phyloP scores from a whole-genome alignment of 345 rosid genomes.

The Garcia nutans region DNA sequence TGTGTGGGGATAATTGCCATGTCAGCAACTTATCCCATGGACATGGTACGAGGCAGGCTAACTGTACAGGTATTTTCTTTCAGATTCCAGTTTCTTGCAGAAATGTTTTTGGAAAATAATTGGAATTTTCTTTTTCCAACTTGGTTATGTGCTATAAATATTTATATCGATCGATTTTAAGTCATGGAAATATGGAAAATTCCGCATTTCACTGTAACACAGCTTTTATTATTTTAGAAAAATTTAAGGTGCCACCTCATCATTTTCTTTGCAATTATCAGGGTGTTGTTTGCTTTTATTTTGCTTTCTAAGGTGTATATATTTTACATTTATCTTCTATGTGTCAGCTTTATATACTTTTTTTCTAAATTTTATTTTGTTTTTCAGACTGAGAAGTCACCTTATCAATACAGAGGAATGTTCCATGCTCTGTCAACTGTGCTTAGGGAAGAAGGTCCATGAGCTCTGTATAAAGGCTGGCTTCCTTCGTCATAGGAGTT shows the following conservation, averaged over 20 bases:
- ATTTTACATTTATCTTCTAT: too few species aligned
- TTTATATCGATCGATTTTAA: not conserved
- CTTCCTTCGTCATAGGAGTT: slow-evolving; percentile 99
- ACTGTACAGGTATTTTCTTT: slow-evolving; percentile 72
- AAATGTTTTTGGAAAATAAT: not conserved
- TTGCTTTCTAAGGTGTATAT: not conserved
- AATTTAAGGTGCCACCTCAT: not conserved
- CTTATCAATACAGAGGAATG: slow-evolving; percentile 77
- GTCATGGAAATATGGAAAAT: not conserved
- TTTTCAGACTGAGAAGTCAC: slow-evolving; percentile 79
- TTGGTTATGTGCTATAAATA: not conserved
- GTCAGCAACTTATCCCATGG: slow-evolving; percentile 93
- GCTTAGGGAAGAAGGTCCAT: slow-evolving; percentile 73
- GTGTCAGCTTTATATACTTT: too few species aligned
- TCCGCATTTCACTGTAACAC: too few species aligned
- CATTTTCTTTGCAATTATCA: not conserved
- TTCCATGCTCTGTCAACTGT: slow-evolving; percentile 71
- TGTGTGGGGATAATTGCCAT: slow-evolving; percentile 91
- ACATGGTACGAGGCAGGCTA: slow-evolving; percentile 83
- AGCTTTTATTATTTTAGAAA: too few species aligned
- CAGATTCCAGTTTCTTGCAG: slow-evolving; percentile 1
- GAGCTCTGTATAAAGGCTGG: slow-evolving; percentile 97
- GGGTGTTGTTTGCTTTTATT: not conserved
- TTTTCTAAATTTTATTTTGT: not conserved
- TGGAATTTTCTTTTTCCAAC: not conserved